Percentiles rank a stretch among this genome's conserved stretches.
These are phyloP conservation scores for Leucosporidium creatinivorum DNA, from an alignment of 768 basidiomycete genomes.

Conservation along the genomic window DNA sequence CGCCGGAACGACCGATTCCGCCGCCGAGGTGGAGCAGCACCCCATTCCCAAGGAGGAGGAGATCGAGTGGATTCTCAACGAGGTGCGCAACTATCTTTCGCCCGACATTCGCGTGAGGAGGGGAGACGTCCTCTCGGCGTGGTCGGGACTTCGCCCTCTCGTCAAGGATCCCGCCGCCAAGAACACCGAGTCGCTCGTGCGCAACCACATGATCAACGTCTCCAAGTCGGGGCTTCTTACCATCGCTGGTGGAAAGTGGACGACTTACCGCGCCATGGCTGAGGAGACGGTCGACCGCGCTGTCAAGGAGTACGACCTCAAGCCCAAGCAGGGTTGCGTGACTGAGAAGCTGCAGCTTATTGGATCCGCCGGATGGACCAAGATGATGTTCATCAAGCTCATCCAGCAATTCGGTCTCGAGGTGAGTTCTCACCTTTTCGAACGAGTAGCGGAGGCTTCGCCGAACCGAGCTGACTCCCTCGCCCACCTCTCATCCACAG, in stretches of 20 bases:
- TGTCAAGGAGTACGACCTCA: conserved; percentile 65
- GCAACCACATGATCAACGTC: conserved; percentile 87
- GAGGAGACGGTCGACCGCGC: conserved; percentile 87
- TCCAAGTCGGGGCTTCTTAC: conserved; percentile 75
- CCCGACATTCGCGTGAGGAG: conserved; percentile 89
- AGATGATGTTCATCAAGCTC: conserved; percentile 93
- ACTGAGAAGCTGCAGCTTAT: conserved; percentile 76
- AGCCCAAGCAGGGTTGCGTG: conserved; percentile 55
- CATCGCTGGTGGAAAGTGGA: conserved; percentile 98
- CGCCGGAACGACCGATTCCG: conserved; percentile 87
- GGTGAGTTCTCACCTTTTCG: conserved; percentile 7
- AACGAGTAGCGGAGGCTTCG: too few relatives aligned
- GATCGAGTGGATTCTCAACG: conserved; percentile 92
- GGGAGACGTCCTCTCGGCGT: conserved; percentile 90
- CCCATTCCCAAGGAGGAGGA: conserved; percentile 85
- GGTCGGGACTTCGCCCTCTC: conserved; percentile 84
- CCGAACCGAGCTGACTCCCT: background rate
- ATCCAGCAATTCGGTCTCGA: conserved; percentile 66
- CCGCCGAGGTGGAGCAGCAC: conserved; percentile 58
- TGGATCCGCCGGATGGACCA: conserved; percentile 87
- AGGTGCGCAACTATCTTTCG: conserved; percentile 78
- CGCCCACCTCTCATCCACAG: conserved; percentile 47
- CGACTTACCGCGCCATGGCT: conserved; percentile 68
- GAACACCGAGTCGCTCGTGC: conserved; percentile 76
- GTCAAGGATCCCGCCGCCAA: conserved; percentile 71